Conservation (phyloP, 1,139 yeast genomes). For the Yarrowia galli region DNA sequence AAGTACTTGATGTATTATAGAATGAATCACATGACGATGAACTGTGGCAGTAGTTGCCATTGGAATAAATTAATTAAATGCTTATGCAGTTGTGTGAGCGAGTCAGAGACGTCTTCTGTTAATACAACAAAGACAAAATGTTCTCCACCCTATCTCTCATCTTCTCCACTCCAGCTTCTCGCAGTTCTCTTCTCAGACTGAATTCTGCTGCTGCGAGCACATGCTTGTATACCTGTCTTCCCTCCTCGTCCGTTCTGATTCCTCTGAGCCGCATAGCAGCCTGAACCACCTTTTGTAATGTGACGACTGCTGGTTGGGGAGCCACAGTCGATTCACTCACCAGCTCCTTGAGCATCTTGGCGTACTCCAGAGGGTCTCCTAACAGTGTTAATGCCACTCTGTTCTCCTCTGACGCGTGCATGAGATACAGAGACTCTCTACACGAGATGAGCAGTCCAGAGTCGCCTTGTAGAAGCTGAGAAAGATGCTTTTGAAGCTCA, state of each 20-base stretch:
- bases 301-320: slow-evolving; percentile 15
- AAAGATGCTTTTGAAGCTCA: slow-evolving; percentile 27
- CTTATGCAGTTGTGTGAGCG: background rate
- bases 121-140: slow-evolving; percentile 42
- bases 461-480: slow-evolving; percentile 22
- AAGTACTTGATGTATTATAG: slow-evolving; percentile 15
- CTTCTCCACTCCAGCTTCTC: slow-evolving; percentile 41
- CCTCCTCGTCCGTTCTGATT: slow-evolving; percentile 46
- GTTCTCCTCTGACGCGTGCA: slow-evolving; percentile 17
- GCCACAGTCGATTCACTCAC: slow-evolving; percentile 12
- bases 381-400: slow-evolving; percentile 7
- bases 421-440: slow-evolving; percentile 27
- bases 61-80: background rate
- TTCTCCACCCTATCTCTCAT: slow-evolving; percentile 46
- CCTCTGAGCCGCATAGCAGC: slow-evolving; percentile 51
- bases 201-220: slow-evolving; percentile 46
- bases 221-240: slow-evolving; percentile 46
- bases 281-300: slow-evolving; percentile 48
- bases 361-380: slow-evolving; percentile 38
- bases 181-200: slow-evolving; percentile 44
- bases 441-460: slow-evolving; percentile 25
- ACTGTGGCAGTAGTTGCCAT: too few relatives aligned
- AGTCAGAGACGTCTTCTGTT: background rate
- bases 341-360: slow-evolving; percentile 40
- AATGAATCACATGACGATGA: background rate